Evolutionary conservation across 257 asterid species (phyloP).

Genomic region (Capsicum chinense): DNA sequence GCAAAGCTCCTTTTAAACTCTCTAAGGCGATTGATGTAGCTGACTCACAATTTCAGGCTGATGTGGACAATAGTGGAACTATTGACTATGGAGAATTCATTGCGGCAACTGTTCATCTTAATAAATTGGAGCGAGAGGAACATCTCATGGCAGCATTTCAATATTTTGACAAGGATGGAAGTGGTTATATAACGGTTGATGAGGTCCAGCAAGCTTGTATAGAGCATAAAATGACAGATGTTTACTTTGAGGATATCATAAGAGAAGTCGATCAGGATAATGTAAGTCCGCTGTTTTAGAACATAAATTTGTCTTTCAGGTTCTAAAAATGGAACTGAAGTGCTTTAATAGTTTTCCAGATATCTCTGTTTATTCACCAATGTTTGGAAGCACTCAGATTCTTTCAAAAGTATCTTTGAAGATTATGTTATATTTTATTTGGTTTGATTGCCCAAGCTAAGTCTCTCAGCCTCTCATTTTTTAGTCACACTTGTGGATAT

Average conservation of each 20-base stretch:
- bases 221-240: slow-evolving; percentile 74
- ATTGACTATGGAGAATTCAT: slow-evolving; percentile 85
- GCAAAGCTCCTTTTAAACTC: background rate
- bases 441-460: slow-evolving; percentile 17
- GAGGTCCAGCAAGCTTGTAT: slow-evolving; percentile 91
- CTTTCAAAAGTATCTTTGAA: background rate
- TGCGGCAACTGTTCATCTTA: slow-evolving; percentile 81
- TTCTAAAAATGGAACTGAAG: slow-evolving; percentile 10
- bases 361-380: background rate
- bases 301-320: background rate
- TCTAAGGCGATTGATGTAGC: background rate
- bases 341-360: background rate
- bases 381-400: background rate
- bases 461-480: background rate
- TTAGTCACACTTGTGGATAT: background rate
- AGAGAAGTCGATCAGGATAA: slow-evolving; percentile 86
- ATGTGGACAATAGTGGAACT: slow-evolving; percentile 86
- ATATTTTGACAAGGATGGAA: slow-evolving; percentile 84
- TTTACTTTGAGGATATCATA: slow-evolving; percentile 71
- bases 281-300: slow-evolving; percentile 47
- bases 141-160: slow-evolving; percentile 81
- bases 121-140: slow-evolving; percentile 84
- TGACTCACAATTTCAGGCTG: slow-evolving; percentile 59
- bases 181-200: slow-evolving; percentile 85
- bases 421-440: background rate